Conservation (phyloP, 192 early-diverging fungal species). For the Cladochytrium replicatum region DNA sequence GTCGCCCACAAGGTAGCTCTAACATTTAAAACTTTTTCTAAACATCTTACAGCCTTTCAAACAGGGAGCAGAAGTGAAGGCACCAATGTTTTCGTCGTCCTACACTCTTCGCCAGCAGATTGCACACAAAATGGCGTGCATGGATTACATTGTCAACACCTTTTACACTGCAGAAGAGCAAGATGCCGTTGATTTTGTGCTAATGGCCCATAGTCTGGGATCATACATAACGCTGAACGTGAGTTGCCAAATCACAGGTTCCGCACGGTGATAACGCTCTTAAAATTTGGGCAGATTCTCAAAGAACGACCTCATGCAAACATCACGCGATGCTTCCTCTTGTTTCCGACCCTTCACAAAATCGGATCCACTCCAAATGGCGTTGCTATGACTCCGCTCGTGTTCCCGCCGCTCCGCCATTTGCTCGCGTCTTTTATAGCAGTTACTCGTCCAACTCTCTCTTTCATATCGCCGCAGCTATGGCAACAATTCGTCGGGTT, state of each 20-base stretch:
- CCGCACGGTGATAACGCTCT: no score
- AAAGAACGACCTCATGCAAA: constrained; percentile 49
- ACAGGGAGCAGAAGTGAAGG: neutral
- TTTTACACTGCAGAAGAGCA: no score
- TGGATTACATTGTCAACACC: constrained; percentile 41
- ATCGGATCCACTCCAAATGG: constrained; percentile 74
- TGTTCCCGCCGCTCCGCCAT: constrained; percentile 15
- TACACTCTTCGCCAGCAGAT: constrained; percentile 54
- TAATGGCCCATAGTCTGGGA: no score
- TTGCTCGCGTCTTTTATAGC: constrained; percentile 36
- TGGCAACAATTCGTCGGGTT: constrained; percentile 9
- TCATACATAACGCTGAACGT: no score
- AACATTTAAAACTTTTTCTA: no score
- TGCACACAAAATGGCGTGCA: constrained; percentile 51
- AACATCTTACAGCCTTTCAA: no score
- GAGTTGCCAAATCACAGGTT: no score
- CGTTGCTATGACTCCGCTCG: constrained; percentile 10
- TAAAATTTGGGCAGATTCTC: constrained; percentile 33
- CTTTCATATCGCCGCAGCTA: constrained; percentile 17
- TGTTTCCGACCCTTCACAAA: constrained; percentile 74
- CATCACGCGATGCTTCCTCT: constrained; percentile 50
- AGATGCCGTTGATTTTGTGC: no score
- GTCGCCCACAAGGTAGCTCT: no score
- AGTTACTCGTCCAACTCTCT: no score
- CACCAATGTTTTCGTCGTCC: constrained; percentile 5